Percentiles rank a stretch among this genome's conserved stretches.
Conservation (phyloP, 805 yeast genomes). For the Saturnispora ahearnii region DNA sequence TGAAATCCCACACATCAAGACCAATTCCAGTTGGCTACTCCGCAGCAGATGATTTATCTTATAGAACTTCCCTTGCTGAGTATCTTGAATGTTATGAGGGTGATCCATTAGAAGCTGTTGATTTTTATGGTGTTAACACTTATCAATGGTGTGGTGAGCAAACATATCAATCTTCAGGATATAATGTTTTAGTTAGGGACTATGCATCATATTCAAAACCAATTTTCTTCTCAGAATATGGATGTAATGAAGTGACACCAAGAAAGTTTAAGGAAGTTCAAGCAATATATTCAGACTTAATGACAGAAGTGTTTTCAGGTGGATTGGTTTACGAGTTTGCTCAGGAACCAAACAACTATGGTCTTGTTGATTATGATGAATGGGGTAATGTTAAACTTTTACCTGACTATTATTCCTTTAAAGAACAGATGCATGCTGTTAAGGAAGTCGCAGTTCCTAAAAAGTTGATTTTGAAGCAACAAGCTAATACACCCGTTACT, state of each 20-base stretch:
- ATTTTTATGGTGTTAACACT: conserved; percentile 89
- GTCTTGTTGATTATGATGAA: conserved; percentile 56
- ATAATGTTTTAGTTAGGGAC: conserved; percentile 54
- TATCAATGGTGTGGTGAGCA: conserved; percentile 93
- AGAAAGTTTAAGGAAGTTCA: conserved; percentile 78
- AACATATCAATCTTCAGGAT: conserved; percentile 62
- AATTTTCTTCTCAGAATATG: conserved; percentile 76
- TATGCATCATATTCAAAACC: conserved; percentile 73
- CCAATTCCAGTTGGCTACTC: conserved; percentile 77
- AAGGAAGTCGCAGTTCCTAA: conserved; percentile 20
- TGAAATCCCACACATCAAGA: conserved; percentile 49
- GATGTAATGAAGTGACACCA: conserved; percentile 61
- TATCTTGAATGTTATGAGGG: conserved; percentile 78
- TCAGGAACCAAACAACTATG: conserved; percentile 72
- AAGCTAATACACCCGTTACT: conserved; percentile 1
- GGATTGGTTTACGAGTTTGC: conserved; percentile 90
- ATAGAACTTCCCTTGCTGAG: conserved; percentile 66
- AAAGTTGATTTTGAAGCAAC: conserved; percentile 16
- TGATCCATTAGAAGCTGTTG: conserved; percentile 68
- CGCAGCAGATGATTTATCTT: conserved; percentile 76
- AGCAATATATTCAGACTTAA: conserved; percentile 62
- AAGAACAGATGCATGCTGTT: conserved; percentile 34
- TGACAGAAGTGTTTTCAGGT: conserved; percentile 87
- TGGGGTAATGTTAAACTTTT: conserved; percentile 36
- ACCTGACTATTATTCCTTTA: conserved; percentile 36